These are phyloP conservation scores for Aspergillus sp. DNA, from an alignment of 2,329 filamentous ascomycete genomes.

Conservation along the genomic window DNA sequence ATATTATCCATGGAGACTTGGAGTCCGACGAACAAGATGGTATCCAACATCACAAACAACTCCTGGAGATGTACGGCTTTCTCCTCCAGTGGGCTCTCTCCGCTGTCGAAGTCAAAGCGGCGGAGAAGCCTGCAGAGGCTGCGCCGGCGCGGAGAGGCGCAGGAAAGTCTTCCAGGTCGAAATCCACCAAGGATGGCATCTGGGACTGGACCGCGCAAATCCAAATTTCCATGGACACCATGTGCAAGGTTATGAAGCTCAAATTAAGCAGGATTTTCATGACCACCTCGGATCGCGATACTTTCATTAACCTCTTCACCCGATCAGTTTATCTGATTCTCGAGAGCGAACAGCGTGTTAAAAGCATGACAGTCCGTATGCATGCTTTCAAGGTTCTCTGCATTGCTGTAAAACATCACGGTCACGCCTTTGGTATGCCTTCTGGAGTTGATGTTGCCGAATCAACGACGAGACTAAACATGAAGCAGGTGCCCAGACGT, in stretches of 20 bases:
- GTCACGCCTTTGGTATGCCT: conserved; percentile 79
- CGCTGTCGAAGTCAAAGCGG: conserved; percentile 88
- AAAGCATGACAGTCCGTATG: conserved; percentile 86
- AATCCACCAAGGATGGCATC: conserved; percentile 65
- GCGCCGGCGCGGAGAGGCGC: conserved; percentile 71
- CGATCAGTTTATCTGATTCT: conserved; percentile 89
- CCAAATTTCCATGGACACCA: conserved; percentile 82
- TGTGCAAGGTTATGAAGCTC: conserved; percentile 93
- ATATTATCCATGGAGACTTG: conserved; percentile 79
- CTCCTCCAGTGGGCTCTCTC: conserved; percentile 92
- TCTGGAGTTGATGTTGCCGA: background rate
- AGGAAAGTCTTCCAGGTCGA: conserved; percentile 71
- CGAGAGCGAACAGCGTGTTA: conserved; percentile 89
- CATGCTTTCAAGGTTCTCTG: conserved; percentile 96
- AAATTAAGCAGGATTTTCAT: conserved; percentile 91
- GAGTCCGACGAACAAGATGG: conserved; percentile 90
- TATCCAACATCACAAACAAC: conserved; percentile 79
- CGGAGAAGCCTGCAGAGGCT: conserved; percentile 77
- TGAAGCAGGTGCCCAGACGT: conserved; percentile 80
- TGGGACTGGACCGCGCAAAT: conserved; percentile 92
- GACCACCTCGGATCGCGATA: conserved; percentile 94
- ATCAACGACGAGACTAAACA: conserved; percentile 16
- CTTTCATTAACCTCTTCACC: conserved; percentile 87
- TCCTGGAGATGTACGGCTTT: conserved; percentile 92
- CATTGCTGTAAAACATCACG: conserved; percentile 95